Evolutionary conservation across 1,139 yeast genomes (phyloP).

Genomic region (Geotrichum cucujoidarum): DNA sequence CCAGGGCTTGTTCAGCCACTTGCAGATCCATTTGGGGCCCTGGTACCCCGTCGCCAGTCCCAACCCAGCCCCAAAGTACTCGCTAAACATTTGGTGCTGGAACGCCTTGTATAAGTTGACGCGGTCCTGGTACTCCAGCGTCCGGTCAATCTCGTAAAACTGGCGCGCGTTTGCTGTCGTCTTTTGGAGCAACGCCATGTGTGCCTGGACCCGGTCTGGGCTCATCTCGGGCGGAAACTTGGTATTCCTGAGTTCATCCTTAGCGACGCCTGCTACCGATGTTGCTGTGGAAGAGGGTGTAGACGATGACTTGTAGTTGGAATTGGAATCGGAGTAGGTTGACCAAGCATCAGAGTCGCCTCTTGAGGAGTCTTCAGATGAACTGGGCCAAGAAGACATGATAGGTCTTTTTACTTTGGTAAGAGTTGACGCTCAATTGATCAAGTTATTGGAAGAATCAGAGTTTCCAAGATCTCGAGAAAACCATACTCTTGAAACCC

Average conservation of each 20-base stretch:
- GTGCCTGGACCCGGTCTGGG: conserved; percentile 1
- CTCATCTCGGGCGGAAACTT: conserved; percentile 14
- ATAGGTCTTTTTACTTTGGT: no score
- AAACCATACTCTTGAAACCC: no score
- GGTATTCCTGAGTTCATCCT: conserved; percentile 15
- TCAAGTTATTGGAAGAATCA: no score
- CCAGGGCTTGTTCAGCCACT: conserved; percentile 6
- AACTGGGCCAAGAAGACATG: no score
- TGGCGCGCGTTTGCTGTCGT: conserved; percentile 14
- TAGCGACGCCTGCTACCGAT: not conserved
- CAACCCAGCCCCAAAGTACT: conserved; percentile 16
- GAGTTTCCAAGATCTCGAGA: no score
- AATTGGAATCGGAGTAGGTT: no score
- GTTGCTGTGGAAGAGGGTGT: no score
- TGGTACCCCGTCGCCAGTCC: conserved; percentile 14
- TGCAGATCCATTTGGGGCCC: conserved; percentile 15
- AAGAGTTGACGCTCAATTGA: no score
- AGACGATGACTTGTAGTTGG: no score
- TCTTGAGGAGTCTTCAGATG: no score
- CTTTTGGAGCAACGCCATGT: not conserved
- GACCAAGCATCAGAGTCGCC: no score
- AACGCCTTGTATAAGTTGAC: conserved; percentile 11
- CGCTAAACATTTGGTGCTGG: conserved; percentile 13
- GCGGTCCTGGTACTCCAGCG: conserved; percentile 14
- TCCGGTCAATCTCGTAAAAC: conserved; percentile 17